Evolutionary conservation across 2,329 filamentous ascomycete genomes (phyloP).

Genomic region (Colletotrichum salicis): DNA sequence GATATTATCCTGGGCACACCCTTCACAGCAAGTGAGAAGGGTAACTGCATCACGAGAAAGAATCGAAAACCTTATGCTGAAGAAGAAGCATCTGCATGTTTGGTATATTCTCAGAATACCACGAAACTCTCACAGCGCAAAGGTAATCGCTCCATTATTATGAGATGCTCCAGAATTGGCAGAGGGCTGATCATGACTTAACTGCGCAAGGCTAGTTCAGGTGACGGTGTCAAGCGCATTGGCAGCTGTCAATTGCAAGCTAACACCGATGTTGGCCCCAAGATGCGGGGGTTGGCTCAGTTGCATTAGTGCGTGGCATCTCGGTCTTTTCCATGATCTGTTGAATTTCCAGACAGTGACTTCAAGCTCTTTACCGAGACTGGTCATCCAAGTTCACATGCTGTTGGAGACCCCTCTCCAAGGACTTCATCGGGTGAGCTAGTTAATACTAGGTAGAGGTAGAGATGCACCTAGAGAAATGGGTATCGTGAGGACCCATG

Average conservation of each 20-base stretch:
- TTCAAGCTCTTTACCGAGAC: not conserved
- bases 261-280: not conserved
- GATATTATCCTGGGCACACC: not conserved
- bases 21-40: not conserved
- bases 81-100: no score
- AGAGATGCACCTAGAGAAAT: no score
- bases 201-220: not conserved
- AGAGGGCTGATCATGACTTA: not conserved
- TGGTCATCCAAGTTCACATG: not conserved
- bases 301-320: not conserved
- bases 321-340: not conserved
- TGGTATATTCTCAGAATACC: not conserved
- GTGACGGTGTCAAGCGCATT: not conserved
- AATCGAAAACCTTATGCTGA: not conserved
- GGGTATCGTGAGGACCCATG: no score
- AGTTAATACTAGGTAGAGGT: no score
- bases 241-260: not conserved
- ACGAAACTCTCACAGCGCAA: not conserved
- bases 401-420: no score
- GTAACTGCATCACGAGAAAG: not conserved
- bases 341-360: not conserved
- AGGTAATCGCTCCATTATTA: not conserved
- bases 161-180: not conserved
- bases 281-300: not conserved
- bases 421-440: no score